A percentile compares a stretch with the other conserved stretches of the same genome.
Conservation (phyloP, 1,284 basidiomycete species). For the Marasmius tenuissimus region DNA sequence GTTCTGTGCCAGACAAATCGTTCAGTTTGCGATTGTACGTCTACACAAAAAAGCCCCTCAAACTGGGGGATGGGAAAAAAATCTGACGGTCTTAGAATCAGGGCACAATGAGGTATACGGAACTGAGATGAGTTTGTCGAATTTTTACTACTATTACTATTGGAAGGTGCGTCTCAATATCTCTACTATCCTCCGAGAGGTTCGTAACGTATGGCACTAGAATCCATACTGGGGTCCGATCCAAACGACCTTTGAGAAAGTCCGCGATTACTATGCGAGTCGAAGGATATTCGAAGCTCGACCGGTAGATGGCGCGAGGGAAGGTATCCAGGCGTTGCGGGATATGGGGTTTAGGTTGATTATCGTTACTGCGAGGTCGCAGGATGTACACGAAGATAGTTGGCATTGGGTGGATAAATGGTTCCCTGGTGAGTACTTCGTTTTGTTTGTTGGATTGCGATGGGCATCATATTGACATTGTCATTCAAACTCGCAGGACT, state of each 20-base stretch:
- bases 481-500: conserved; percentile 34
- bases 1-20: conserved; percentile 72
- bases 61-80: not conserved
- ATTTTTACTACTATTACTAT: conserved; percentile 75
- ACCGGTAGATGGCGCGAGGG: conserved; percentile 66
- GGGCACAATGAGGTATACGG: conserved; percentile 74
- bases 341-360: conserved; percentile 67
- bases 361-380: conserved; percentile 74
- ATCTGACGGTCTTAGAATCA: conserved; percentile 21
- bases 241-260: conserved; percentile 57
- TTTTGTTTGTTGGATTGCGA: not conserved
- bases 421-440: conserved; percentile 50
- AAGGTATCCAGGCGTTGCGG: conserved; percentile 56
- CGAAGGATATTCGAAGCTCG: conserved; percentile 50
- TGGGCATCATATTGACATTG: not conserved
- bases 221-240: conserved; percentile 75
- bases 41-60: not conserved
- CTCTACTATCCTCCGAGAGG: conserved; percentile 1
- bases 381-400: conserved; percentile 57
- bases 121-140: conserved; percentile 42
- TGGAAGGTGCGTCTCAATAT: conserved; percentile 53
- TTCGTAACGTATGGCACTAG: conserved; percentile 31
- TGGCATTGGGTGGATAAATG: conserved; percentile 68
- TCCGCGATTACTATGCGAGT: conserved; percentile 58
- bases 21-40: conserved; percentile 65